Evolutionary conservation across 164 flowering plant genomes (phyloP), one percentile per base, ranked within the genome.

Genomic region (Kingdonia uniflora): DNA sequence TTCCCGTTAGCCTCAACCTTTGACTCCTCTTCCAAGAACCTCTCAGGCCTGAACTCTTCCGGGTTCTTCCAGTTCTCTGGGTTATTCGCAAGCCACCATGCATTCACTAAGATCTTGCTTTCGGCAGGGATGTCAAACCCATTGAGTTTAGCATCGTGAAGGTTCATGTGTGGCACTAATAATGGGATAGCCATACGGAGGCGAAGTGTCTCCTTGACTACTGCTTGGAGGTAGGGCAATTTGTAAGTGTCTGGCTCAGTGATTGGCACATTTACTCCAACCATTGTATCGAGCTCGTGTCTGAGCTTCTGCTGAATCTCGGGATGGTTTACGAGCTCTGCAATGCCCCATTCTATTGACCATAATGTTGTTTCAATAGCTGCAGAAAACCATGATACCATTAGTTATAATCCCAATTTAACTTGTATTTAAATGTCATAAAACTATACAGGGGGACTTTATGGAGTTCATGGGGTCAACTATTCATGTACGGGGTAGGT

Each of bases 101-200:
- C 97, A 40, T 89, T 89, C 11, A 89, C 97, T n/a, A 85, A 63
- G 63, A 89, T 70, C 58, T 84, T 89, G 86, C 92, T 85, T 73
- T 85, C 97, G 0, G 97, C 97, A 0, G 92, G 97, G 43, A 89
- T 79, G 65, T 89, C 95, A 39, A 62, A 85, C 12, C 92, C 87
- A 0, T 61, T 71, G 15, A 89, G 89, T 75, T 84, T 89, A 2
- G 95, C 92, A 2, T 89, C 87, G 25, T 85, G 69, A 46, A 89
- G 86, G 79, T 85, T 85, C 95, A 85, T 85, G 87, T 85, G 95
- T 0, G 97, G 97, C 49, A 85, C 95, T n/a, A 89, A 71, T 6
- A 89, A 81, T 0, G 97, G 97, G 48, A 89, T 86, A 0, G 95
- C 95, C 97, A 84, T 85, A 0, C 95, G 69, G 12, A 84, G 78